These are phyloP conservation scores for Anthracocystis walkeri DNA, from an alignment of 1,284 basidiomycete species.

Conservation along the genomic window DNA sequence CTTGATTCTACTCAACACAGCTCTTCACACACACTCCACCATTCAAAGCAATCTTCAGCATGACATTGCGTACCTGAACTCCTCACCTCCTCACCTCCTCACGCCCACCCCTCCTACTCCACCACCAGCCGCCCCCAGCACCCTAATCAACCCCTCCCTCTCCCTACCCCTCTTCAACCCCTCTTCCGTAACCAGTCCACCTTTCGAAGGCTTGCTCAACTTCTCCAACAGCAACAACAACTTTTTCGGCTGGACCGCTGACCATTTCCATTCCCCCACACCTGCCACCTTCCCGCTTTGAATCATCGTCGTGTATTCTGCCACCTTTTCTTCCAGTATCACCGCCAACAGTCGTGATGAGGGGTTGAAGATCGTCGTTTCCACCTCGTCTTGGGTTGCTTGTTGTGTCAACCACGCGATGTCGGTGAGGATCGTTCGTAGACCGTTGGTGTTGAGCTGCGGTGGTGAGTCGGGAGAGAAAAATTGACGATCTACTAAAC, in stretches of 20 bases:
- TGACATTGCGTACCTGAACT: no score
- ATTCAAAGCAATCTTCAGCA: no score
- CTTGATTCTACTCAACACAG: no score
- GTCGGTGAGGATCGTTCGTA: constrained; percentile 40
- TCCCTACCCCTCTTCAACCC: constrained; percentile 24
- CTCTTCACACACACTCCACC: no score
- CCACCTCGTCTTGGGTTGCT: constrained; percentile 29
- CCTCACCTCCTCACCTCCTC: no score
- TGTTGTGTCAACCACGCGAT: constrained; percentile 48
- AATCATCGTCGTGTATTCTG: constrained; percentile 77
- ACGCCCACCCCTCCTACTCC: background rate
- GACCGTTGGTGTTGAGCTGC: constrained; percentile 20
- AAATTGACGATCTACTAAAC: constrained; percentile 78
- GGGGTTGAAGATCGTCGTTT: constrained; percentile 6
- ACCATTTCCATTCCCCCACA: constrained; percentile 14
- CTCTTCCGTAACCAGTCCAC: background rate
- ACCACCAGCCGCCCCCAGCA: background rate
- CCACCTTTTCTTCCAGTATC: constrained; percentile 79
- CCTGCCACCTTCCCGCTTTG: constrained; percentile 17
- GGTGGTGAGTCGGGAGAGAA: constrained; percentile 30
- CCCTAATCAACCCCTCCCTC: constrained; percentile 6
- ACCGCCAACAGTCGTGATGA: constrained; percentile 78
- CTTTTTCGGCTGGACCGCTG: constrained; percentile 19
- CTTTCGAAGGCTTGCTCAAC: constrained; percentile 6
- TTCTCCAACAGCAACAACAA: constrained; percentile 42